Percentiles rank a stretch among this genome's conserved stretches.
Conservation (phyloP, 331 rosid genomes). For the Quercus phellos region DNA sequence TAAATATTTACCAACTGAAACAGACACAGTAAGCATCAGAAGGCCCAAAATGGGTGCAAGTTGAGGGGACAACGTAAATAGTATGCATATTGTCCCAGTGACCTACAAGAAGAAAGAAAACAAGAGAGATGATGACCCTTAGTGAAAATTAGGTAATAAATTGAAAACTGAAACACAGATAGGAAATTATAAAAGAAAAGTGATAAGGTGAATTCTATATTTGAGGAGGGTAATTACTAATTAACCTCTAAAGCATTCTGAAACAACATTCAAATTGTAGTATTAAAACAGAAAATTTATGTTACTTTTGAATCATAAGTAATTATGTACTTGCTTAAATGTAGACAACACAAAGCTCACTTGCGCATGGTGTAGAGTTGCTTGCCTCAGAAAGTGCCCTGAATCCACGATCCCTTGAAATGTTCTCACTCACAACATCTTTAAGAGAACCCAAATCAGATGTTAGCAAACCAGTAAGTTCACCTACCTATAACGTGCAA, state of each 20-base stretch:
- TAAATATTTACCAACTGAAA: constrained; percentile 63
- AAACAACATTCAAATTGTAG: constrained; percentile 5
- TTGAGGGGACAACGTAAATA: constrained; percentile 80
- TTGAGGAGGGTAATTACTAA: not conserved
- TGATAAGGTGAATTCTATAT: not conserved
- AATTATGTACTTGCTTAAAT: constrained; percentile 45
- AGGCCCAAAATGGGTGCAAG: constrained; percentile 88
- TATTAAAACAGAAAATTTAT: constrained; percentile 17
- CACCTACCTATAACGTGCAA: constrained; percentile 69
- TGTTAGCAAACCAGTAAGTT: constrained; percentile 85
- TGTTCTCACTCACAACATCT: constrained; percentile 68
- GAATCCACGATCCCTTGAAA: constrained; percentile 95
- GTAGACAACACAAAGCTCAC: constrained; percentile 86
- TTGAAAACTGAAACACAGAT: constrained; percentile 4
- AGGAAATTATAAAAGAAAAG: not conserved
- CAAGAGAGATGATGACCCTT: constrained; percentile 8
- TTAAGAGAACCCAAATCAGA: constrained; percentile 89
- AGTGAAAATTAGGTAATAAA: constrained; percentile 19
- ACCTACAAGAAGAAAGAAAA: constrained; percentile 52
- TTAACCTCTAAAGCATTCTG: not conserved
- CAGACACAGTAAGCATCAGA: constrained; percentile 66
- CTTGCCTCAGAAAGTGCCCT: constrained; percentile 99
- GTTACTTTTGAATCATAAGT: constrained; percentile 22
- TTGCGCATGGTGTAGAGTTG: constrained; percentile 83
- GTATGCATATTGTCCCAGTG: constrained; percentile 71